phyloP scores from a whole-genome alignment of 768 basidiomycete species.

The Krasilnikovozyma curviuscula region DNA sequence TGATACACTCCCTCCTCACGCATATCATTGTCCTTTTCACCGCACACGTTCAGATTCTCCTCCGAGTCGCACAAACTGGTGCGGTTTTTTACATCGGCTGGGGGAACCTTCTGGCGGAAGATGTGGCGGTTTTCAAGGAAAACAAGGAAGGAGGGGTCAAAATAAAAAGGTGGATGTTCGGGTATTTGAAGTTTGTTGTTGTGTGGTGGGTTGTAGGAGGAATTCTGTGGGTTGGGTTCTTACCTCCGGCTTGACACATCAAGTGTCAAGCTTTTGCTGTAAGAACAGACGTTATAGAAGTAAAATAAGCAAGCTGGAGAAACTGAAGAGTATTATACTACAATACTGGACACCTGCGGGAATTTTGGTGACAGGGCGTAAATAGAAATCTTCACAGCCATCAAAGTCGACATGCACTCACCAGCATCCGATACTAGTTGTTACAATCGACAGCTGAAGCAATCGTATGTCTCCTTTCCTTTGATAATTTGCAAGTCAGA shows the following conservation, averaged over 20 bases:
- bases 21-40: constrained; percentile 48
- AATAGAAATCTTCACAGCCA: too few species aligned
- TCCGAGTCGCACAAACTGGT: constrained; percentile 54
- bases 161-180: constrained; percentile 28
- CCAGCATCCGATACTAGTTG: too few species aligned
- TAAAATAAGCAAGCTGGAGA: too few species aligned
- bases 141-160: background rate
- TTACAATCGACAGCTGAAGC: too few species aligned
- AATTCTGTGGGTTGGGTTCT: constrained; percentile 62
- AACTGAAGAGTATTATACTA: too few species aligned
- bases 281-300: too few species aligned
- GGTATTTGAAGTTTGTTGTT: constrained; percentile 60
- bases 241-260: constrained; percentile 87
- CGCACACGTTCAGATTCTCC: constrained; percentile 70
- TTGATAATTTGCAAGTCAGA: too few species aligned
- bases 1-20: constrained; percentile 49
- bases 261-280: too few species aligned
- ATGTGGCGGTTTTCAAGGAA: constrained; percentile 26
- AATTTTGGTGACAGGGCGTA: too few species aligned
- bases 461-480: too few species aligned
- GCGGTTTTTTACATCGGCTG: constrained; percentile 53
- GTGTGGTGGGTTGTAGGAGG: constrained; percentile 53
- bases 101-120: background rate
- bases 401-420: too few species aligned
- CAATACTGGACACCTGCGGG: too few species aligned